These are phyloP conservation scores for Aspergillus niger DNA, from an alignment of 2,329 filamentous ascomycete species.

Conservation along the genomic window DNA sequence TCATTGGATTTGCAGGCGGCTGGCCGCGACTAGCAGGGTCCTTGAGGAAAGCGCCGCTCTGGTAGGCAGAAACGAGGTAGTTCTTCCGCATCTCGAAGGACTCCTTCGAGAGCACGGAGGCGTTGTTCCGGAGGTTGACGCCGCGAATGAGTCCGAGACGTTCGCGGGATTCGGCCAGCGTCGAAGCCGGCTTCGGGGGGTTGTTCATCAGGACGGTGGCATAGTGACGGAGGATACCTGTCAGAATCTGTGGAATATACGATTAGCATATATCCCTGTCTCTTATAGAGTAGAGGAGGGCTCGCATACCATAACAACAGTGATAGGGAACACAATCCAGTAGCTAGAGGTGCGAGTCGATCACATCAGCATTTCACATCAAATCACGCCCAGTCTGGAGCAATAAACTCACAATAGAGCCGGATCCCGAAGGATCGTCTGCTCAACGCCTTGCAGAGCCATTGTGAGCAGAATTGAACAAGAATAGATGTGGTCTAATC, in stretches of 20 bases:
- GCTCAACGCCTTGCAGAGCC: constrained; percentile 75
- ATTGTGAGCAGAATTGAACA: constrained; percentile 53
- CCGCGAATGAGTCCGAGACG: constrained; percentile 82
- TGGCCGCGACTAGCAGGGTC: constrained; percentile 84
- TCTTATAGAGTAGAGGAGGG: not conserved
- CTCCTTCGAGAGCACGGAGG: constrained; percentile 73
- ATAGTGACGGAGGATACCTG: constrained; percentile 94
- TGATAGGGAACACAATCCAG: constrained; percentile 98
- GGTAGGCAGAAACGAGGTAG: constrained; percentile 76
- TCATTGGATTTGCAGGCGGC: constrained; percentile 89
- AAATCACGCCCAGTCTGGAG: not conserved
- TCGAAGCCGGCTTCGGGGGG: constrained; percentile 75
- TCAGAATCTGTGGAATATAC: constrained; percentile 66
- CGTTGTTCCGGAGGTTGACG: constrained; percentile 80
- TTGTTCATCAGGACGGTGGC: constrained; percentile 86
- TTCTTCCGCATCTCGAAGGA: constrained; percentile 81
- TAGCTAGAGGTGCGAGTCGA: constrained; percentile 63
- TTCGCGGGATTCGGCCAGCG: constrained; percentile 66
- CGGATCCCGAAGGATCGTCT: constrained; percentile 98
- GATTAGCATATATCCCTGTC: not conserved
- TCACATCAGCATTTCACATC: constrained; percentile 1
- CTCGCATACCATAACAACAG: constrained; percentile 79
- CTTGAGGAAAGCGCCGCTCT: constrained; percentile 85
- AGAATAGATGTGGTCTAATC: not conserved
- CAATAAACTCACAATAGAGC: constrained; percentile 78